Base-by-base conservation (phyloP, 2,329 filamentous ascomycete genomes). In the Trichoderma cornu-damae region DNA sequence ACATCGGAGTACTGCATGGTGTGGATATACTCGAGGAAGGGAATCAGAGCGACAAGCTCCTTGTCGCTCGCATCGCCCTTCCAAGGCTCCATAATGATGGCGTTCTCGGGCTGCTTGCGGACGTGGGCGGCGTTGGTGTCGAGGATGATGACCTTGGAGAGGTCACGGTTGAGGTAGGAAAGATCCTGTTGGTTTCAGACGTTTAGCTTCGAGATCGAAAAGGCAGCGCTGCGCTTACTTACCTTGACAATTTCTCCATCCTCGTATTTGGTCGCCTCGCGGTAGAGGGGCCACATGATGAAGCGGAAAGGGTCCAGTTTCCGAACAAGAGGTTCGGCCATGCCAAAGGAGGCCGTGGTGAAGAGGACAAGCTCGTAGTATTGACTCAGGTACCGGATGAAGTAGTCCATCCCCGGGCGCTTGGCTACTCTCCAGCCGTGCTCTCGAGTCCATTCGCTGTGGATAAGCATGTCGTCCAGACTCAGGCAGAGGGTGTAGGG, bases 361-460 rank as follows among this genome's bases (percentile, higher is more conserved):
- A 97, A 99, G 62, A 99, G 84, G 52, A 97, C 94, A 55, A 99
- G 80, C 73, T 99, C 94, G 70, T 96, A 99, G 80, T 99, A 97
- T 73, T 96, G 92, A 74, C 89, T 93, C 48, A 99, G 82, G 72
- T 99, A 99, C 68, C 90, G 89, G 62, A 99, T 77, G 77, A 99
- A 99, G 77, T 99, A 99, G 75, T 99, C 94, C 61, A 95, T 83
- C 44, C 94, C 94, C 34, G 94, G 94, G 49, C 94, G 84, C 78
- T 99, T 99, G 26, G 94, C 94, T 61, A 95, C 82, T 64, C 93
- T 85, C 91, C 94, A 99, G 59, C 94, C 94, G 69, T 96, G 88
- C 70, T 97, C 90, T 58, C 93, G 84, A 22, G 85, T 84, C 94
- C 94, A 99, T 70, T 96, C 90, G 68, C 89, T 96, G 75, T 96